Evolutionary conservation across 768 basidiomycete genomes (phyloP).

Genomic region (Tubosaeta sp.): DNA sequence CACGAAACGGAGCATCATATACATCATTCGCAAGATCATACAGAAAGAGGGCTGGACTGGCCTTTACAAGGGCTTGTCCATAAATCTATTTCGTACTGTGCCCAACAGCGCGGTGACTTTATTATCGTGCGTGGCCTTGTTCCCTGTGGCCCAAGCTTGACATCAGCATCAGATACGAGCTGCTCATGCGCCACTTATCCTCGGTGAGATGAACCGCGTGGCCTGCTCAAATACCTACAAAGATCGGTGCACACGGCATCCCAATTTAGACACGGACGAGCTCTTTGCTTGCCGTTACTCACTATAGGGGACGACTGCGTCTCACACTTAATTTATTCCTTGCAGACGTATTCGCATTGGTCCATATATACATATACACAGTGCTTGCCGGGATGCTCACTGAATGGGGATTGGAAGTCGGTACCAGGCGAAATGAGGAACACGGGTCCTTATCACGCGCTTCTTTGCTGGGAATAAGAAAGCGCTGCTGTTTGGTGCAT

Average conservation of each 20-base stretch:
- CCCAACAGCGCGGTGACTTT: slow-evolving; percentile 96
- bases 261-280: slow-evolving; percentile 16
- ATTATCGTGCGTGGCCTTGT: slow-evolving; percentile 39
- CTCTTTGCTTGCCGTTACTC: slow-evolving; percentile 6
- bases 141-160: background rate
- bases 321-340: slow-evolving; percentile 11
- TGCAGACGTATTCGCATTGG: slow-evolving; percentile 6
- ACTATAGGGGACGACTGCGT: slow-evolving; percentile 1
- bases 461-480: background rate
- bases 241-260: background rate
- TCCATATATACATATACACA: slow-evolving; percentile 5
- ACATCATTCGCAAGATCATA: slow-evolving; percentile 70
- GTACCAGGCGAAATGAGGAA: background rate
- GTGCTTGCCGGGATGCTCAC: background rate
- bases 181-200: slow-evolving; percentile 32
- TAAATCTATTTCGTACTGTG: slow-evolving; percentile 92
- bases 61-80: slow-evolving; percentile 89
- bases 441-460: slow-evolving; percentile 2
- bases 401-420: slow-evolving; percentile 12
- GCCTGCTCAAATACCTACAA: slow-evolving; percentile 8
- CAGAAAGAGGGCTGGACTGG: slow-evolving; percentile 83
- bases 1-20: slow-evolving; percentile 60
- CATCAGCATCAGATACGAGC: slow-evolving; percentile 23
- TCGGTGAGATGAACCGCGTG: slow-evolving; percentile 10
- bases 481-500: background rate